Base-by-base conservation (phyloP, 108 stramenopile species). In the Nitzschia sp. region DNA sequence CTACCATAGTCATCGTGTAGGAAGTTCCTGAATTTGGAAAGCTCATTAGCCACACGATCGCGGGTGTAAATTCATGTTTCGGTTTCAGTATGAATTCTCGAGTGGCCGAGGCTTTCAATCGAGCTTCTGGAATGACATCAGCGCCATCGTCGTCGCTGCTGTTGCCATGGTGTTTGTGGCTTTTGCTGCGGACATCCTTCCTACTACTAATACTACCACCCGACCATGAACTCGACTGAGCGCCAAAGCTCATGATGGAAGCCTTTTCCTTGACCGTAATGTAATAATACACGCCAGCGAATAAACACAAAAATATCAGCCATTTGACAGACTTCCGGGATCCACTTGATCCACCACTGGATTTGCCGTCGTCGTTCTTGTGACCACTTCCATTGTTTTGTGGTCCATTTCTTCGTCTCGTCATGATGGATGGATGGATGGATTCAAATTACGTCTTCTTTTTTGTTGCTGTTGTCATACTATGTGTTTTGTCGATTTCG, bases 11-110 rank as follows among this genome's bases (percentile, higher is more conserved):
- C 69, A 82, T 66, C 0, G 83, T 84, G 34, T 67, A 84, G 0
- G 66, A 68, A 1, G 83, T 84, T 0, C 83, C 83, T 36, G 58
- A 62, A 41, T 85, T 85, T 21, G 84, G 84, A 69, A 76, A 84
- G 34, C 69, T 78, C 77, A 80, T 78, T 6, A 84, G 62, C 83
- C 83, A 84, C 23, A 68, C 80, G 58, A 81, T 80, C 17, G 54
- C 33, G 0, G 73, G 46, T 34, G 69, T 48, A 68, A 71, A 69
- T 56, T 75, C 60, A 47, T 53, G 54, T 36, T 68, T 0, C 9
- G 73, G 66, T 22, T 55, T 21, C n/a, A 75, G 41, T 31, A 75
- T 36, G 25, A 66, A 75, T 44, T 72, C 57, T 58, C 29, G 25
- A 11, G 13, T 32, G 31, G 57, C 57, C 25, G 1, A n/a, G 57